Percentiles rank a stretch among this genome's conserved stretches.
Conservation (phyloP, 1,284 basidiomycete species). For the Fistulinella staudtii region DNA sequence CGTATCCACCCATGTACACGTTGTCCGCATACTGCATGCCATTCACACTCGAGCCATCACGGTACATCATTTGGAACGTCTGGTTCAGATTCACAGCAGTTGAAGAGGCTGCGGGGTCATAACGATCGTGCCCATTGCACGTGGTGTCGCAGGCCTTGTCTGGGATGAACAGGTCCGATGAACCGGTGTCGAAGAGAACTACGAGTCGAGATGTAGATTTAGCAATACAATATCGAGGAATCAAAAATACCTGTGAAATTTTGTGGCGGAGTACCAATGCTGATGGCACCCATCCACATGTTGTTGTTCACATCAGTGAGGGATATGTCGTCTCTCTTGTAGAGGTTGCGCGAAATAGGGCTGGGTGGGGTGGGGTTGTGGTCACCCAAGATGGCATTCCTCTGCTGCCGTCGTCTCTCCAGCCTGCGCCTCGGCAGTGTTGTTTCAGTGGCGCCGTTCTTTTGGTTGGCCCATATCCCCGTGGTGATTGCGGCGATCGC, state of each 20-base stretch:
- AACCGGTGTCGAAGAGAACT: conserved; percentile 46
- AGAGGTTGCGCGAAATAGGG: background rate
- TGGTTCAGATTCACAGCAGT: conserved; percentile 24
- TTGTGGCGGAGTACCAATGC: conserved; percentile 40
- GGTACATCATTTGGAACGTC: conserved; percentile 29
- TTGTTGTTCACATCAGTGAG: conserved; percentile 33
- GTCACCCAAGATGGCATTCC: background rate
- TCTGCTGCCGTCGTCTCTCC: conserved; percentile 10
- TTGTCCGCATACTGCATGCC: conserved; percentile 35
- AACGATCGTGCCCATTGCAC: conserved; percentile 36
- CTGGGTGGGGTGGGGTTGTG: background rate
- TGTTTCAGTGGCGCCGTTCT: background rate
- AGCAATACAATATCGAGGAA: conserved; percentile 2
- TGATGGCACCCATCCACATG: conserved; percentile 39
- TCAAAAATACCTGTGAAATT: conserved; percentile 27
- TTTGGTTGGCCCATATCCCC: background rate
- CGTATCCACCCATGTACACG: conserved; percentile 28
- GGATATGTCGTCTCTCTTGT: conserved; percentile 18
- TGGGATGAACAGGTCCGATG: conserved; percentile 37
- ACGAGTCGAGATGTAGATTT: background rate
- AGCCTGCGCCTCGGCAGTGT: conserved; percentile 1
- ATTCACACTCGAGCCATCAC: conserved; percentile 31
- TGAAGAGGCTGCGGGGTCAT: conserved; percentile 30
- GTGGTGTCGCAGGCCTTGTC: conserved; percentile 33
- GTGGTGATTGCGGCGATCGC: conserved; percentile 9